These are phyloP conservation scores for Aspergillus ellipticus DNA, from an alignment of 495 filamentous ascomycete genomes.

Conservation along the genomic window DNA sequence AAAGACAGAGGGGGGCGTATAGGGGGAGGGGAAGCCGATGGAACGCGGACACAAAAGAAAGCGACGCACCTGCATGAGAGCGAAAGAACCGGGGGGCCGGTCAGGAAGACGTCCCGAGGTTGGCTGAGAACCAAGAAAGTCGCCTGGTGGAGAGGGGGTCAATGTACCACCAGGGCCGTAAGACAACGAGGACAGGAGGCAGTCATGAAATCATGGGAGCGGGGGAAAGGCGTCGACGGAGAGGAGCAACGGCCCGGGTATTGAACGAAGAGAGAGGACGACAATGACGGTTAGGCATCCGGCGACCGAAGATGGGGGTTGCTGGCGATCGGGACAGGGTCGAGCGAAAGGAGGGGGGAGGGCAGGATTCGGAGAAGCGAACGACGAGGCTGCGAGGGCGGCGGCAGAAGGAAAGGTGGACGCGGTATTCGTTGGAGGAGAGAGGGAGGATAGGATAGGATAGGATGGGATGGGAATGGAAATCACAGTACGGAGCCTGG, in stretches of 20 bases:
- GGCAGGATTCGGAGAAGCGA: not conserved
- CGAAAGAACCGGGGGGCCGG: constrained; percentile 28
- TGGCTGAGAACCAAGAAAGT: constrained; percentile 21
- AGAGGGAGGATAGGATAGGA: constrained; percentile 8
- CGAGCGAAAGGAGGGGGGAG: constrained; percentile 2
- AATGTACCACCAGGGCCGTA: constrained; percentile 40
- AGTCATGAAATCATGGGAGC: constrained; percentile 42
- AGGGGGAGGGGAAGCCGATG: not conserved
- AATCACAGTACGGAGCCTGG: constrained; percentile 11
- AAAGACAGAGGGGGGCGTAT: not conserved
- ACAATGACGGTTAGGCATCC: constrained; percentile 26
- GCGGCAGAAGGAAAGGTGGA: too few relatives aligned
- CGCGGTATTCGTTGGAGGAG: too few relatives aligned
- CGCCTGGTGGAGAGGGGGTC: constrained; percentile 31
- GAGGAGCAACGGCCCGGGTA: constrained; percentile 16
- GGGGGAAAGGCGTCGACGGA: constrained; percentile 27
- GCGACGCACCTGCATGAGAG: constrained; percentile 44
- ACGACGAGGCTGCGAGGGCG: constrained; percentile 1
- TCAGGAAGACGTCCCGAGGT: constrained; percentile 23
- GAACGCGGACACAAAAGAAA: constrained; percentile 9
- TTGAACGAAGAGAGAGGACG: constrained; percentile 14
- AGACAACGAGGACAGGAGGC: constrained; percentile 24
- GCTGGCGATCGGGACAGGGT: not conserved
- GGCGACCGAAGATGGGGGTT: constrained; percentile 13
- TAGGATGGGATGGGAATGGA: constrained; percentile 7